Evolutionary conservation across 176 grass and related monocot species (phyloP), one percentile per base, ranked within the genome.

Genomic region (Saccharum officinarum): DNA sequence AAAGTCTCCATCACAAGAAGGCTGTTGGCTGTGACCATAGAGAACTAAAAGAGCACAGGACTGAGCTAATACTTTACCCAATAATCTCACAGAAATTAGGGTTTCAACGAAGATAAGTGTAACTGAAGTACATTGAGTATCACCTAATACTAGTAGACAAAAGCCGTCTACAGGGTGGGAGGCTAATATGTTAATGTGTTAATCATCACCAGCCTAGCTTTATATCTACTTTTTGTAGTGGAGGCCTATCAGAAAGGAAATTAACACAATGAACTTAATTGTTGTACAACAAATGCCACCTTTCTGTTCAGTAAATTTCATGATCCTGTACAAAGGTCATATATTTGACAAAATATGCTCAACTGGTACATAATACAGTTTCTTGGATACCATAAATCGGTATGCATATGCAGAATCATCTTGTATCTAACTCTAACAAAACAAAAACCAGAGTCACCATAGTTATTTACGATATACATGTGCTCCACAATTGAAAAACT

Each of bases 121-220:
- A 81, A 18, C 18, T 68, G 11, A 69, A 67, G 64, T 52, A 34
- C 12, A 67, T 9, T 31, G 18, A 52, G 78, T 69, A 54, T 13
- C 30, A 54, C 54, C 50, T 57, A 57, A 57, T 57, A 57, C 54
- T 57, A 34, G 3, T 26, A 62, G 8, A 22, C 18, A 62, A 23
- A 33, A 83, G 26, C 61, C 18, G 25, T 74, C 15, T 60, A 26
- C 30, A 15, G 10, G 36, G 12, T 41, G 14, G n/a, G 14, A 71
- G 9, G 54, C 16, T 73, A 2, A 47, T 39, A 68, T 47, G 31
- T 50, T 20, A 0, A 50, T 47, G 41, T 50, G 68, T n/a, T 30
- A 72, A 73, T 82, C 67, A 15, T 82, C 67, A 73, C 54, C 9
- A 20, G 14, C 28, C 26, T 60, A 73, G 15, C 22, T 72, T 83